Base-by-base conservation (phyloP, 31 red algal species). In the Porphyra umbilicalis region DNA sequence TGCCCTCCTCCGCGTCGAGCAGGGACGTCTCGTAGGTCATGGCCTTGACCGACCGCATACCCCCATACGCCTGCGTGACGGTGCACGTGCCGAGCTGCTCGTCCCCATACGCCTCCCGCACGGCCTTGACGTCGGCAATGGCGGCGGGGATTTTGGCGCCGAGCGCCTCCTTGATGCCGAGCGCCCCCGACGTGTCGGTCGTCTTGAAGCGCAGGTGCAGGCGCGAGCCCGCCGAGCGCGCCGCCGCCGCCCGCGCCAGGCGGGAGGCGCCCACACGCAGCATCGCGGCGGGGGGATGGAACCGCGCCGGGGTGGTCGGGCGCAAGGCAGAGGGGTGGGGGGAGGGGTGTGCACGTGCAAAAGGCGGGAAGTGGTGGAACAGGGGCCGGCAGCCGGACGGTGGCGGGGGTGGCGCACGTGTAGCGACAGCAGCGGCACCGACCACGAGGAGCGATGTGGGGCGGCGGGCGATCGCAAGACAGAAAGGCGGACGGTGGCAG, bases 11-110 rank as follows among this genome's bases (percentile, higher is more conserved):
- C 34, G 91, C 77, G 78, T 98, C 95, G 34, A 98, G 82, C 38
- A 92, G 87, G 67, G 95, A 98, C 16, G 95, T 98, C 85, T 98
- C 95, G 77, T 95, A 98, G 0, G 89, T 92, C 95, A 98, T 98
- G 83, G 78, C 36, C 80, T 98, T 98, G 77, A 98, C 88, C 75
- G 86, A 81, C 11, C 95, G 88, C 95, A 98, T 98, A 15, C 95
- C 95, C 32, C 95, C 95, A 79, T 94, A 98, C 18, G 89, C 92
- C 79, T 98, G 95, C 39, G 82, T 85, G 11, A 98, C 92, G 8
- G 95, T 98, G 75, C 88, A 92, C 6, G 85, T 83, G 57, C 89
- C 95, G 14, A 98, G 75, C 38, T 90, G 83, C 83, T 92, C 79
- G 15, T 98, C 88, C 29, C 95, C 95, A 75, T 90, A 85, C 71